Evolutionary conservation across 108 stramenopile genomes (phyloP).

Genomic region (Stephanodiscus triporus): DNA sequence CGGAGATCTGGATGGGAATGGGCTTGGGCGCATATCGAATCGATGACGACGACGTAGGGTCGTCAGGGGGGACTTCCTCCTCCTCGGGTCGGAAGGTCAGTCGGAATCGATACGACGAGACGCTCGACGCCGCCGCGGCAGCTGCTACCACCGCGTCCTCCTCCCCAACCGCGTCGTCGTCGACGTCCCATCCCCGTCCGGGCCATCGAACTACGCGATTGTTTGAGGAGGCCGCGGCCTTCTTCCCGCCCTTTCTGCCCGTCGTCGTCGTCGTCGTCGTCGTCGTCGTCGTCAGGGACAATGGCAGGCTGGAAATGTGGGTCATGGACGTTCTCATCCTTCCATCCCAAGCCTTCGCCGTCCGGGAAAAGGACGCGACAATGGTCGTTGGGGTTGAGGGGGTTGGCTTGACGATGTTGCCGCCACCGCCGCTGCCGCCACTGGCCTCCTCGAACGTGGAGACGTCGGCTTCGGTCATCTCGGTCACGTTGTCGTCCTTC

Average conservation of each 20-base stretch:
- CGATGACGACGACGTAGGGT: neutral
- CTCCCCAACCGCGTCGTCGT: neutral
- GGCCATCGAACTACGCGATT: neutral
- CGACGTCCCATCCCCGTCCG: neutral
- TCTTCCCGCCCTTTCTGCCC: neutral
- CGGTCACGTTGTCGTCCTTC: too few species aligned
- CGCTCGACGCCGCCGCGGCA: neutral
- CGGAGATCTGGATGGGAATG: neutral
- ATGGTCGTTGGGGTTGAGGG: neutral
- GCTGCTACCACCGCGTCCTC: too few species aligned
- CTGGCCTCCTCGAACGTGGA: too few species aligned
- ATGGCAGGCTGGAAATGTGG: neutral
- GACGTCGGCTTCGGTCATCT: too few species aligned
- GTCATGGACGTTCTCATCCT: neutral
- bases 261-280: neutral
- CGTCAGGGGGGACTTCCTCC: too few species aligned
- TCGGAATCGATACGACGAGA: neutral
- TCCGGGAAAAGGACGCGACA: conserved; percentile 4
- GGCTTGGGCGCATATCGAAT: neutral
- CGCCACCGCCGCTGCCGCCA: neutral
- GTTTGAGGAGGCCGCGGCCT: neutral
- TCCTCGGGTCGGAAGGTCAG: neutral
- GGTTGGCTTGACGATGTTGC: neutral
- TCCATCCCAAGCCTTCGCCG: neutral
- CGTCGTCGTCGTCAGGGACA: neutral